These are phyloP conservation scores for Babesia gibsoni DNA, from an alignment of 169 alveolate genomes.

Conservation along the genomic window DNA sequence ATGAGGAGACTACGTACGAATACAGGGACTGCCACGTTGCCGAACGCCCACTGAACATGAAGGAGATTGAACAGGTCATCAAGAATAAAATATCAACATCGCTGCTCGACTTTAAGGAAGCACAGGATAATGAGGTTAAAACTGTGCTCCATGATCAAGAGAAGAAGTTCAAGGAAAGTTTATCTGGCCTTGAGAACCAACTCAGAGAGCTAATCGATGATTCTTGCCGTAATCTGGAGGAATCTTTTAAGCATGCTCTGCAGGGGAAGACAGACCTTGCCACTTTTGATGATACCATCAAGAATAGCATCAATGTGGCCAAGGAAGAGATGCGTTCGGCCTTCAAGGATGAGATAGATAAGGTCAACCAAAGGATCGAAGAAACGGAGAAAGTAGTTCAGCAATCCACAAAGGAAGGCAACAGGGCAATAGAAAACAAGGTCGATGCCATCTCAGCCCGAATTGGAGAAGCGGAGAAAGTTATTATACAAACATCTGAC, in stretches of 20 bases:
- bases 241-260: background rate
- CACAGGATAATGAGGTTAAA: background rate
- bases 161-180: background rate
- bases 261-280: background rate
- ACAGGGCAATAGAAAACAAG: background rate
- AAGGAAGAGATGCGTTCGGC: constrained; percentile 1
- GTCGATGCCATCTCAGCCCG: background rate
- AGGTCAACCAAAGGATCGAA: background rate
- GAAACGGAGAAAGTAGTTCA: background rate
- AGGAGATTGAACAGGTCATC: constrained; percentile 1
- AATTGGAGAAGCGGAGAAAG: background rate
- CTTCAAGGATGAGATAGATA: constrained; percentile 20
- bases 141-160: constrained; percentile 5
- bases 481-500: background rate
- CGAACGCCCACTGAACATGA: background rate
- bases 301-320: background rate
- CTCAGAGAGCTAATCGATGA: background rate
- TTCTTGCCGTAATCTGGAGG: background rate
- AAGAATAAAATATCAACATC: background rate
- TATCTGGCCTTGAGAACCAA: background rate
- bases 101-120: background rate
- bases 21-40: background rate
- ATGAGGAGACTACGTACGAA: background rate
- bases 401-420: background rate
- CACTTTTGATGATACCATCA: background rate